A percentile compares a stretch with the other conserved stretches of the same genome.
Evolutionary conservation across 306 rosid species (phyloP).

Genomic region (Notholithocarpus densiflorus): DNA sequence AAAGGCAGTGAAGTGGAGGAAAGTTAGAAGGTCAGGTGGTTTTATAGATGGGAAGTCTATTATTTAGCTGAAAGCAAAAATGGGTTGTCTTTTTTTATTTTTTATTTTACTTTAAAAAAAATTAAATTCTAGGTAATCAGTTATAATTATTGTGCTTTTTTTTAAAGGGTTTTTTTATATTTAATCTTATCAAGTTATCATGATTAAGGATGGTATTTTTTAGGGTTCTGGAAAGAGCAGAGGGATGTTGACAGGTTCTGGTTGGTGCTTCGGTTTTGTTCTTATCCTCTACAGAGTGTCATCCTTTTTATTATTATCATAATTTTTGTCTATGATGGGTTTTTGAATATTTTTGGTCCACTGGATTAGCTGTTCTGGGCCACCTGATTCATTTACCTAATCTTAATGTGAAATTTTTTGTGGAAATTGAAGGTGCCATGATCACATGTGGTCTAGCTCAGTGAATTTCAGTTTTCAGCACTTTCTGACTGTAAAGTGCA

Average conservation of each 20-base stretch:
- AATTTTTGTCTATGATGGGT: background rate
- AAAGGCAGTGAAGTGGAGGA: background rate
- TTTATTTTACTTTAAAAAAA: too few species aligned
- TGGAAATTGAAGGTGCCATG: background rate
- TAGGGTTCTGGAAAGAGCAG: constrained; percentile 40
- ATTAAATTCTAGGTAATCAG: background rate
- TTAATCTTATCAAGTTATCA: background rate
- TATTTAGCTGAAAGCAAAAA: background rate
- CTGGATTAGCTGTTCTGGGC: constrained; percentile 10
- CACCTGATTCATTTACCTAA: constrained; percentile 9
- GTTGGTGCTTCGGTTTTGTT: constrained; percentile 29
- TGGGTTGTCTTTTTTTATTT: background rate
- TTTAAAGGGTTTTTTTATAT: background rate
- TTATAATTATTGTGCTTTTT: background rate
- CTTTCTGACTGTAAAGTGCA: too few species aligned
- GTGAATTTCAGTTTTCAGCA: background rate
- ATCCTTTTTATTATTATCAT: background rate
- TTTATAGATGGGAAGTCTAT: constrained; percentile 34
- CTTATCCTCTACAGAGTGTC: constrained; percentile 40
- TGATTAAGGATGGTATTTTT: background rate
- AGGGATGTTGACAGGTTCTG: constrained; percentile 27
- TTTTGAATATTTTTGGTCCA: constrained; percentile 11
- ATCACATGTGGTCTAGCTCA: constrained; percentile 10
- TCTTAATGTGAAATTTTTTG: too few species aligned
- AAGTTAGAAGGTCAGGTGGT: background rate